Evolutionary conservation across 2,329 filamentous ascomycete genomes (phyloP), one percentile per base, ranked within the genome.

Genomic region (Neurospora sp.): DNA sequence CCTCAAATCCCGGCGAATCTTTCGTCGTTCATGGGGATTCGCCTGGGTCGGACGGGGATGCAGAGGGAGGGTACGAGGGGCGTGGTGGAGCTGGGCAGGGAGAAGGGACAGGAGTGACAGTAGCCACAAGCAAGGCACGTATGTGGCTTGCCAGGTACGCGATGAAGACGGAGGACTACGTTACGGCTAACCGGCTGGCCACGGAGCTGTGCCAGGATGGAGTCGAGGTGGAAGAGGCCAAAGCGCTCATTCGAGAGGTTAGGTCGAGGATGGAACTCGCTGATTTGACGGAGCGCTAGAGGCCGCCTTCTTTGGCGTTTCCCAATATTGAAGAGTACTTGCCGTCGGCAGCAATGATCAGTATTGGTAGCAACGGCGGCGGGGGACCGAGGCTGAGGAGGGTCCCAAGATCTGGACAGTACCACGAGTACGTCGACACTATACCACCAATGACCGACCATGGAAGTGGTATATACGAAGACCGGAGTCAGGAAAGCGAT

Each of bases 181-280:
- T 85, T 39, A 87, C 91, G 23, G 92, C 93, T 4, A 91, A 91
- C 80, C 88, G 92, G 72, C 82, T 98, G 57, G 94, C 93, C 0
- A 93, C 90, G 72, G 96, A 99, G 80, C 83, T 99, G 66, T 97
- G 94, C 78, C 93, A 97, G 80, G 96, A 99, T 80, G 96, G 96
- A 0, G 90, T 96, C 36, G 96, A 98, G 80, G 93, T 98, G 2
- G 96, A 99, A 78, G 96, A 99, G 80, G 96, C 96, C 37, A 98
- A 98, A 81, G 93, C 93, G 3, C 82, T 98, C 74, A 91, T 97
- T 72, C 87, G 93, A 72, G 95, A 98, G 79, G 90, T 97, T 12
- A 86, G 94, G 74, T 91, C 91, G 4, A 87, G 92, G 74, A 86
- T 93, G 80, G 91, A 92, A 67, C 80, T 70, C 62, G 71, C 67